A percentile compares a stretch with the other conserved stretches of the same genome.
Evolutionary conservation across 202 grass and related monocot genomes (phyloP).

Genomic region (Digitaria exilis): DNA sequence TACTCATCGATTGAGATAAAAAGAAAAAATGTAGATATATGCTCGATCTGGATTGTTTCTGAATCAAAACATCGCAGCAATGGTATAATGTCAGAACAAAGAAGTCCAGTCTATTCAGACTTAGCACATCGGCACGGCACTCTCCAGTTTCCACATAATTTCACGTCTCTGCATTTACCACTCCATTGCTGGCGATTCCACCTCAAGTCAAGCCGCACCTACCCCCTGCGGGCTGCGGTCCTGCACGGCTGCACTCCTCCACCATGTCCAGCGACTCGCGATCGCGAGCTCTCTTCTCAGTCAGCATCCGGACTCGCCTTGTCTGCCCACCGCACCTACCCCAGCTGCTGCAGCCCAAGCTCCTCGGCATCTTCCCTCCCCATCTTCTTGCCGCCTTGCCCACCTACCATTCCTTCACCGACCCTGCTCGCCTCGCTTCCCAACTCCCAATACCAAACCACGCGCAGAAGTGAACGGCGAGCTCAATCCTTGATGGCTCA

Average conservation of each 20-base stretch:
- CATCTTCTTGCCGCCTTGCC: not conserved
- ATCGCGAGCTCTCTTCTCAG: not conserved
- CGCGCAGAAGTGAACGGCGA: not conserved
- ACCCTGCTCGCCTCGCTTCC: not conserved
- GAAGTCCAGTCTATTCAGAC: too few species aligned
- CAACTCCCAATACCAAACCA: not conserved
- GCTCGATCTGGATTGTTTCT: too few species aligned
- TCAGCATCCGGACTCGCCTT: not conserved
- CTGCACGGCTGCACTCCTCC: not conserved
- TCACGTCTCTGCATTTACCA: too few species aligned
- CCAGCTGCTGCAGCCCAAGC: not conserved
- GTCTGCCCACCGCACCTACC: not conserved
- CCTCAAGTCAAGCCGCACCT: not conserved
- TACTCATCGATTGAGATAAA: too few species aligned
- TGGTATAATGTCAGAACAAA: too few species aligned
- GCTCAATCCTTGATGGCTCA: conserved; percentile 47
- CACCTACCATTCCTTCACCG: conserved; percentile 13
- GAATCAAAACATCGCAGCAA: too few species aligned
- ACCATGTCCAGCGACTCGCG: not conserved
- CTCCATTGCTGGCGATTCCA: not conserved
- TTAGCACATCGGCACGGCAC: too few species aligned
- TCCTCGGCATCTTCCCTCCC: too few species aligned
- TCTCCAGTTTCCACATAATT: too few species aligned
- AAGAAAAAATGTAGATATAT: too few species aligned
- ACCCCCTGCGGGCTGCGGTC: not conserved